Conservation (phyloP, 805 yeast species). For the Candida patagonica region DNA sequence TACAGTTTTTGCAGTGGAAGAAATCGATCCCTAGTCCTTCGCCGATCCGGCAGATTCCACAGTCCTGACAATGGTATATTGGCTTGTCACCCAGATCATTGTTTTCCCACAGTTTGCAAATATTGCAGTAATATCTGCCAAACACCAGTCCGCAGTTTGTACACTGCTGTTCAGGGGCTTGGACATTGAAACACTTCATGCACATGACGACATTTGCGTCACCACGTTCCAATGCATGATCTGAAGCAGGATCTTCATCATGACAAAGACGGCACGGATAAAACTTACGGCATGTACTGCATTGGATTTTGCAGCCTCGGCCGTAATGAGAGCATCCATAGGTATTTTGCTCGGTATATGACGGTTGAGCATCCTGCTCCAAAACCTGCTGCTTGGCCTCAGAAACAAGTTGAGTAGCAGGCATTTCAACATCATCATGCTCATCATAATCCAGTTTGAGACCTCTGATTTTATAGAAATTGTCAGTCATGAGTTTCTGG, state of each 20-base stretch:
- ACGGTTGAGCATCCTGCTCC: constrained; percentile 36
- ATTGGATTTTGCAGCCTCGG: constrained; percentile 74
- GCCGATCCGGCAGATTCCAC: constrained; percentile 90
- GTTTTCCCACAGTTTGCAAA: constrained; percentile 78
- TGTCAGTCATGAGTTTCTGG: constrained; percentile 30
- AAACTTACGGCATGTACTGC: constrained; percentile 68
- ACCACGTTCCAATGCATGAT: constrained; percentile 50
- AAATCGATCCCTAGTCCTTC: constrained; percentile 81
- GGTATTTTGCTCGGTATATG: constrained; percentile 34
- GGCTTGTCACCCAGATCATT: constrained; percentile 57
- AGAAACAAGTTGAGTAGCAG: constrained; percentile 5
- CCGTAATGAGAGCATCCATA: constrained; percentile 81
- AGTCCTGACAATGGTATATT: constrained; percentile 84
- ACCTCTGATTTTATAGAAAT: constrained; percentile 20
- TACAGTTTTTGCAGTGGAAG: constrained; percentile 85
- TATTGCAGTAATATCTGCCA: constrained; percentile 68
- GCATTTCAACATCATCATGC: constrained; percentile 7
- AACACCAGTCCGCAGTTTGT: constrained; percentile 54
- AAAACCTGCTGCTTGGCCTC: constrained; percentile 13
- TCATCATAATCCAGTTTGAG: constrained; percentile 11
- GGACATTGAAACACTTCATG: constrained; percentile 70
- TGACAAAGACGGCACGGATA: constrained; percentile 80
- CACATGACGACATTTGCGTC: constrained; percentile 65
- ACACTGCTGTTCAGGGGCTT: constrained; percentile 63
- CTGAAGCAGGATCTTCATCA: constrained; percentile 46